These are phyloP conservation scores for Arachis hypogaea DNA, from an alignment of 306 rosid species.

Conservation along the genomic window DNA sequence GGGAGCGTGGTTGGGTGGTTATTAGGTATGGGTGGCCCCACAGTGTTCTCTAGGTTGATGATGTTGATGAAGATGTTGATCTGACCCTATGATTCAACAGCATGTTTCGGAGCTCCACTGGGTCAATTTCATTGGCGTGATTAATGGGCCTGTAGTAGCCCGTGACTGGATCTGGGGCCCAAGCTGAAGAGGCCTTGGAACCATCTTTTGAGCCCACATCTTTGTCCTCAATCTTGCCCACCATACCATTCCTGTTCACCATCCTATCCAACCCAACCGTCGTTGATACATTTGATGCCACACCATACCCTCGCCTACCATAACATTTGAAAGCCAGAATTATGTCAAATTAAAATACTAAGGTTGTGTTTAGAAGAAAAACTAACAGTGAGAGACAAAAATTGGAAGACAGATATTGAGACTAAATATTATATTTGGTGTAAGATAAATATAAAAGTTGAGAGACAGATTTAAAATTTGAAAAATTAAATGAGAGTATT, in stretches of 20 bases:
- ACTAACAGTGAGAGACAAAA: too few relatives aligned
- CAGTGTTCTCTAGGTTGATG: neutral
- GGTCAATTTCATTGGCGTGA: conserved; percentile 47
- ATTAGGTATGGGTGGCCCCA: neutral
- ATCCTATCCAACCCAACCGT: conserved; percentile 32
- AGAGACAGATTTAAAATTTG: too few relatives aligned
- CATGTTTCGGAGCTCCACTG: conserved; percentile 55
- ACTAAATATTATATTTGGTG: too few relatives aligned
- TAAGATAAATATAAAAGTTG: too few relatives aligned
- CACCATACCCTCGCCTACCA: conserved; percentile 50
- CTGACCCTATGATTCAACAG: conserved; percentile 45
- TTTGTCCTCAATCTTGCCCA: conserved; percentile 41
- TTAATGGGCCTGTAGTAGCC: conserved; percentile 61
- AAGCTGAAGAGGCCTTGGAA: conserved; percentile 41
- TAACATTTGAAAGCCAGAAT: neutral
- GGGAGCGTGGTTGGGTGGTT: neutral
- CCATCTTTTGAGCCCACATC: neutral
- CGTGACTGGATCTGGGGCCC: conserved; percentile 61
- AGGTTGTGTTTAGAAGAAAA: too few relatives aligned
- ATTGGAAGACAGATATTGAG: too few relatives aligned
- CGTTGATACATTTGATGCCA: conserved; percentile 34
- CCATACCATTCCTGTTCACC: conserved; percentile 26
- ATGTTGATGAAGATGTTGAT: neutral
- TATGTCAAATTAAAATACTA: too few relatives aligned
- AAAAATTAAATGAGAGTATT: too few relatives aligned